These are phyloP conservation scores for Aureobasidium sp. DNA, from an alignment of 2,329 filamentous ascomycete species.

Conservation along the genomic window DNA sequence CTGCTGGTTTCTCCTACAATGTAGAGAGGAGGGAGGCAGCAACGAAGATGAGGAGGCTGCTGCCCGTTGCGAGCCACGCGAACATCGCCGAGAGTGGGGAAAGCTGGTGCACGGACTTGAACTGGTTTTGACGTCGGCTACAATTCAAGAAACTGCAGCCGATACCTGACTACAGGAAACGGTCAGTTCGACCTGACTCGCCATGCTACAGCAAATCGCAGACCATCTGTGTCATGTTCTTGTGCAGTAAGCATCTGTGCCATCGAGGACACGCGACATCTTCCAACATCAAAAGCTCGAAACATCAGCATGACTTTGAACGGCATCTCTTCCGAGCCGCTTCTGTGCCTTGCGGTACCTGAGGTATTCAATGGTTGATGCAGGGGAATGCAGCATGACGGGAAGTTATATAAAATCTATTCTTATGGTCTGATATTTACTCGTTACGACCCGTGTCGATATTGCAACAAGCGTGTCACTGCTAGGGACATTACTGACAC, in stretches of 20 bases:
- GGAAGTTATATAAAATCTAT: background rate
- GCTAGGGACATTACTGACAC: background rate
- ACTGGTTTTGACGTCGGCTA: background rate
- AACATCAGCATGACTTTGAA: background rate
- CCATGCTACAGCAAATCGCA: background rate
- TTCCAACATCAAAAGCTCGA: background rate
- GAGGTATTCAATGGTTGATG: background rate
- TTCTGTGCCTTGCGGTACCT: background rate
- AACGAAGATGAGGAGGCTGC: background rate
- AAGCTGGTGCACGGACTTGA: background rate
- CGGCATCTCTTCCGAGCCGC: background rate
- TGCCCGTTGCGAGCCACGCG: conserved; percentile 2
- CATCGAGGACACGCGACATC: background rate
- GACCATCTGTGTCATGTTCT: background rate
- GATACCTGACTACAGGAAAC: background rate
- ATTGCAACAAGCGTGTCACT: background rate
- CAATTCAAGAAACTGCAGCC: background rate
- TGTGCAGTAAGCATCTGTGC: background rate
- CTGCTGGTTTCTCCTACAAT: background rate
- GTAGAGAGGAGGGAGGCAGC: background rate
- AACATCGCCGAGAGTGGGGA: conserved; percentile 3
- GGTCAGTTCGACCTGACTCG: background rate
- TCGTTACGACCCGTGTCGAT: too few relatives aligned
- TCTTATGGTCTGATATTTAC: background rate
- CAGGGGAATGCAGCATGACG: background rate